Evolutionary conservation across 306 rosid species (phyloP), one percentile per base, ranked within the genome.

Genomic region (Acmispon strigosus): DNA sequence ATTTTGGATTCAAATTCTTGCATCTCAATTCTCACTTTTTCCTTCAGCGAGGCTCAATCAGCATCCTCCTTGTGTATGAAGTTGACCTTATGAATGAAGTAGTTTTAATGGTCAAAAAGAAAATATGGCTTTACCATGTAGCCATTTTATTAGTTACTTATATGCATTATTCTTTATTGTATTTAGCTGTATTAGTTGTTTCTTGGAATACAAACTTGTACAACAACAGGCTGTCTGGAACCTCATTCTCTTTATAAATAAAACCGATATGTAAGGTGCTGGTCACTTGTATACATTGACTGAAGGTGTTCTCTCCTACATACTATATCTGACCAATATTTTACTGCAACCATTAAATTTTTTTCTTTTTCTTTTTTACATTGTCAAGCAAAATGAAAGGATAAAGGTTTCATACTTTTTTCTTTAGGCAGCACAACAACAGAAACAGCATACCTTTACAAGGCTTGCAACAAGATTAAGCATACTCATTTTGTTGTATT

Each of bases 401-500:
- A 70, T 42, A 44, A 34, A 54, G 42, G 29, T 69, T 64, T 34
- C 13, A 53, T 43, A 8, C 11, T 74, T 41, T 29, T 55, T 76
- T 66, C 52, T 39, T 50, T 8, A 43, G 43, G 34, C 0, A 43
- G 43, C 43, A 57, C 47, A 63, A 45, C 62, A 42, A 73, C 62
- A 72, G 56, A 53, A 59, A 69, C 50, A 32, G 18, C 71, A 58
- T 86, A 94, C 98, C 98, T 88, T 83, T 69, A 80, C 87, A 64
- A 94, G 80, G 78, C 87, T 87, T 50, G 90, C 89, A 65, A 90
- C 88, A 60, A 90, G 98, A 79, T 94, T 87, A 54, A 93, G 92
- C 96, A 94, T 73, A 77, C 99, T 94, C 89, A 83, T 87, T 86
- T 82, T 89, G 85, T 94, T 94, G 88, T 89, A 89, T 78, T 75